Evolutionary conservation across 73 alveolate genomes (phyloP).

Genomic region (Effrenium voratum): DNA sequence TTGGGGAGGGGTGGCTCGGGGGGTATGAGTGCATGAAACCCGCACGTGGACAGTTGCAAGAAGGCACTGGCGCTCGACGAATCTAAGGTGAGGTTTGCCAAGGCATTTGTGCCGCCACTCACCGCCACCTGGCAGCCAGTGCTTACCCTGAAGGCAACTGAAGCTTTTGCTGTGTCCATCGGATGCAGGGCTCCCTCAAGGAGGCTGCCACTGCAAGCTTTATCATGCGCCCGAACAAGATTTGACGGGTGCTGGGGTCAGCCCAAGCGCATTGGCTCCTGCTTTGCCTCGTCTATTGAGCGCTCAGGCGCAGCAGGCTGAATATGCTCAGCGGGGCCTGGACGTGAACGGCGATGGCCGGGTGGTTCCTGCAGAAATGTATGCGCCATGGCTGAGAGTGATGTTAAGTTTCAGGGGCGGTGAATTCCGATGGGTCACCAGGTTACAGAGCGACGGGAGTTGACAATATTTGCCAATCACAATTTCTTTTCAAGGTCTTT

Average conservation of each 20-base stretch:
- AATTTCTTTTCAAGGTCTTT: no score
- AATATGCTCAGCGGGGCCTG: constrained; percentile 42
- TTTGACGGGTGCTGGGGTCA: no score
- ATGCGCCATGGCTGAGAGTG: background rate
- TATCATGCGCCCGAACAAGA: no score
- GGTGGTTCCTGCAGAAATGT: constrained; percentile 62
- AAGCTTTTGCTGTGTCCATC: no score
- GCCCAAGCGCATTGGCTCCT: no score
- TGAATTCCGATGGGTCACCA: no score
- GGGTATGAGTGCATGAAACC: background rate
- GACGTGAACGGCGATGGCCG: constrained; percentile 64
- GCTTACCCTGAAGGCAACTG: background rate
- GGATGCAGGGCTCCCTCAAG: no score
- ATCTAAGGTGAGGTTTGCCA: constrained; percentile 37
- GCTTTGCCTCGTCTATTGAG: background rate
- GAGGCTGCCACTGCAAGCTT: no score
- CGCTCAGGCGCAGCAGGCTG: constrained; percentile 14
- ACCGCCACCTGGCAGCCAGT: background rate
- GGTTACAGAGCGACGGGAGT: no score
- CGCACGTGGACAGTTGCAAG: background rate
- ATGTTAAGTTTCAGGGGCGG: no score
- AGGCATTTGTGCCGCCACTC: constrained; percentile 67
- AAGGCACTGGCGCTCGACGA: background rate
- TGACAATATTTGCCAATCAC: no score
- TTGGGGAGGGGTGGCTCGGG: background rate